Conservation (phyloP, 2,329 filamentous ascomycete genomes). For the Saccharata proteae region DNA sequence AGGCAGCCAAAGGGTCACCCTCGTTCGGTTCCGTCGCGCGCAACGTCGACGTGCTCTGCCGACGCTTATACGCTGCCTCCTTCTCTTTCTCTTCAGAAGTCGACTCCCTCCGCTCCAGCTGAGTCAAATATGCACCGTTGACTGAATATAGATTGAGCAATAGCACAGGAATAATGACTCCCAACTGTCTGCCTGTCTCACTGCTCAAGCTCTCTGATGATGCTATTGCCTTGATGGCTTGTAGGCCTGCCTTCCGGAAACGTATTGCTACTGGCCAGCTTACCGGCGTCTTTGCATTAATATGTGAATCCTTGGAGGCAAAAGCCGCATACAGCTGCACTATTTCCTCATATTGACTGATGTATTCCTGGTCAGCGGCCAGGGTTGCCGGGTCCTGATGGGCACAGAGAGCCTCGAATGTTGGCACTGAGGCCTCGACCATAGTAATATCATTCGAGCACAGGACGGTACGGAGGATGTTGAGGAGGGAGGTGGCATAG, state of each 20-base stretch:
- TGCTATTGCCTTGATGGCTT: conserved; percentile 67
- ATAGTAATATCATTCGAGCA: conserved; percentile 80
- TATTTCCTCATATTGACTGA: conserved; percentile 70
- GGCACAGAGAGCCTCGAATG: conserved; percentile 78
- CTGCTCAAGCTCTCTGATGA: conserved; percentile 67
- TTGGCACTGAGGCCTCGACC: conserved; percentile 78
- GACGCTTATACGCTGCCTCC: conserved; percentile 50
- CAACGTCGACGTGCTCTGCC: conserved; percentile 70
- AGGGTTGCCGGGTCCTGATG: conserved; percentile 79
- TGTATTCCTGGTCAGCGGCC: conserved; percentile 73
- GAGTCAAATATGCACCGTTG: conserved; percentile 55
- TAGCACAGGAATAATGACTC: conserved; percentile 70
- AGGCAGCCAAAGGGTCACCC: conserved; percentile 53
- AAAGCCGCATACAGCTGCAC: conserved; percentile 69
- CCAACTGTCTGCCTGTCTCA: conserved; percentile 63
- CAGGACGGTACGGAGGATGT: conserved; percentile 71
- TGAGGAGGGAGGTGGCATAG: conserved; percentile 74
- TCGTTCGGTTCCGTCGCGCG: conserved; percentile 59
- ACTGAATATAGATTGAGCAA: conserved; percentile 76
- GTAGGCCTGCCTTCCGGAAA: conserved; percentile 39
- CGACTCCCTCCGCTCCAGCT: conserved; percentile 55
- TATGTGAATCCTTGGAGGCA: conserved; percentile 49
- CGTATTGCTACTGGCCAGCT: conserved; percentile 66
- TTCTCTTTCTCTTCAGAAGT: conserved; percentile 56
- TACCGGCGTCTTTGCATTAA: conserved; percentile 37